These are phyloP conservation scores for Guadua angustifolia DNA, from an alignment of 176 grass and related monocot genomes.

Conservation along the genomic window DNA sequence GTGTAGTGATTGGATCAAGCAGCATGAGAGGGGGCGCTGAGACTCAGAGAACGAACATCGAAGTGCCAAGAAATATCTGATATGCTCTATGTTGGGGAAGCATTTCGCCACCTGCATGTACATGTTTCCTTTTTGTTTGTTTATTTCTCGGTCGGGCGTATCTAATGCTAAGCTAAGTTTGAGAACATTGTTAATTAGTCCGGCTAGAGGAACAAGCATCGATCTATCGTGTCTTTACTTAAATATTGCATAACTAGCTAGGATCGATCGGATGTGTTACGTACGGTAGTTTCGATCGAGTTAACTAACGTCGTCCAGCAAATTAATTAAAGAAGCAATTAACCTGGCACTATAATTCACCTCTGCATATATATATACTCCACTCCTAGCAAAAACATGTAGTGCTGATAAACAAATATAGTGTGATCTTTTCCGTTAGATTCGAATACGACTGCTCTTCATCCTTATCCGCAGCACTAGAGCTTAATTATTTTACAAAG, in stretches of 20 bases:
- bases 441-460: background rate
- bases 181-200: background rate
- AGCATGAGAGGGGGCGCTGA: background rate
- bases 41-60: background rate
- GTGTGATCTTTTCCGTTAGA: background rate
- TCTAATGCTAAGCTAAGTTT: background rate
- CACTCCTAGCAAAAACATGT: background rate
- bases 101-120: background rate
- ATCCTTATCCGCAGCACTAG: background rate
- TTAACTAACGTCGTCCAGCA: background rate
- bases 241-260: background rate
- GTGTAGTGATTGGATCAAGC: background rate
- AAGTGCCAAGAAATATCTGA: background rate
- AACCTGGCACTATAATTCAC: background rate
- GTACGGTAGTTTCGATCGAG: background rate
- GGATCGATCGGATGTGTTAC: background rate
- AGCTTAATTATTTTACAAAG: background rate
- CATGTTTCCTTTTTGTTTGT: background rate
- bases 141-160: background rate
- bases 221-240: background rate
- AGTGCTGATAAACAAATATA: background rate
- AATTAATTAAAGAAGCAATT: background rate
- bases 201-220: background rate
- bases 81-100: constrained; percentile 6
- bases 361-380: background rate